These are phyloP conservation scores for Aureobasidium mangrovei DNA, from an alignment of 2,329 filamentous ascomycete genomes.

Conservation along the genomic window DNA sequence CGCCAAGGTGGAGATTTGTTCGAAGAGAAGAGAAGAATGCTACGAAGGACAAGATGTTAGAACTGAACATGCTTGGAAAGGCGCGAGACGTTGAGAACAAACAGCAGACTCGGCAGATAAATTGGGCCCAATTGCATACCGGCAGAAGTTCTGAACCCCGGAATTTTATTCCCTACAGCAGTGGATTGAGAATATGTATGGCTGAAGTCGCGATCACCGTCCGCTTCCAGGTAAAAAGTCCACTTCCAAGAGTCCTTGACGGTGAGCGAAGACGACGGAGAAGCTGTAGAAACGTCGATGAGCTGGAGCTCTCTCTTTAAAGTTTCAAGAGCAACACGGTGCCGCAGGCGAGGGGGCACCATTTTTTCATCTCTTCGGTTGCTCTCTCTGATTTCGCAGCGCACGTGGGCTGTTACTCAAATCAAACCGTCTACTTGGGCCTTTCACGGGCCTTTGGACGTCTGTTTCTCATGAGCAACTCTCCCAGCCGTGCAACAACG, in stretches of 20 bases:
- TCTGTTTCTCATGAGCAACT: not conserved
- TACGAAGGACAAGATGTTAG: conserved; percentile 29
- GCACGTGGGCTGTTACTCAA: conserved; percentile 14
- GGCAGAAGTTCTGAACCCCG: conserved; percentile 29
- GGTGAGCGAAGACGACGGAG: conserved; percentile 6
- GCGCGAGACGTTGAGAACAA: not conserved
- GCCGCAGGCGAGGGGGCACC: conserved; percentile 14
- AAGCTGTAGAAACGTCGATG: not conserved
- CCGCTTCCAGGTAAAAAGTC: not conserved
- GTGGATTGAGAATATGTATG: not conserved
- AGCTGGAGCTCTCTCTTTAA: conserved; percentile 12
- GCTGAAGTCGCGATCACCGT: conserved; percentile 4
- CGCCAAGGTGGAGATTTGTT: conserved; percentile 63
- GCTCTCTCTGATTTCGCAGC: not conserved
- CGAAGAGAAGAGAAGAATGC: conserved; percentile 77
- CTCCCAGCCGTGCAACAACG: not conserved
- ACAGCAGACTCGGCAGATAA: conserved; percentile 1
- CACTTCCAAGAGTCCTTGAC: conserved; percentile 2
- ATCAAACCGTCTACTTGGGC: not conserved
- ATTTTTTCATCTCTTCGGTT: conserved; percentile 11
- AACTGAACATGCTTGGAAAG: not conserved
- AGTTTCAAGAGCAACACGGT: conserved; percentile 15
- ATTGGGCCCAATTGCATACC: conserved; percentile 19
- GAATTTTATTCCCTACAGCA: conserved; percentile 19
- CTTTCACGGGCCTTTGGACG: conserved; percentile 6